Percentiles rank a stretch among this genome's conserved stretches.
These are phyloP conservation scores for Penicillium olsonii DNA, from an alignment of 2,329 filamentous ascomycete genomes.

Conservation along the genomic window DNA sequence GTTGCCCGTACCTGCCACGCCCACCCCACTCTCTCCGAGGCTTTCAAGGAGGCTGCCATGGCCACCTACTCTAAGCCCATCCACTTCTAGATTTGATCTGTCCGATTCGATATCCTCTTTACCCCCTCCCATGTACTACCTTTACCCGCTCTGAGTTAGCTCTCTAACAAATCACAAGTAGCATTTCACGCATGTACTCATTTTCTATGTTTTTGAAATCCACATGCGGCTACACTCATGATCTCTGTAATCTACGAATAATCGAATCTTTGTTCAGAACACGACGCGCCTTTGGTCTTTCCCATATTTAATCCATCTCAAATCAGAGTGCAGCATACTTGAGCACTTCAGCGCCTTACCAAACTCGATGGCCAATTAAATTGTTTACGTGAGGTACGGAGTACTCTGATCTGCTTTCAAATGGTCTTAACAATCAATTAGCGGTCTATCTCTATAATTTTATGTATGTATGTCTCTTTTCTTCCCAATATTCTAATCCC, in stretches of 20 bases:
- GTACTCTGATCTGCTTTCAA: too few relatives aligned
- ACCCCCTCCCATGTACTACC: conserved; percentile 25
- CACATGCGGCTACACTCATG: neutral
- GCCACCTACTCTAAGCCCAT: conserved; percentile 93
- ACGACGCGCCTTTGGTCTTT: neutral
- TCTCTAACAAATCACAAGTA: conserved; percentile 40
- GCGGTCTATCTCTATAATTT: neutral
- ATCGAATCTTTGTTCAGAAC: neutral
- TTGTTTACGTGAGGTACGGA: too few relatives aligned
- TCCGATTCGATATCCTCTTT: conserved; percentile 25
- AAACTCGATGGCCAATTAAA: too few relatives aligned
- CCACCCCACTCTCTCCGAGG: conserved; percentile 92
- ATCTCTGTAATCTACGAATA: neutral
- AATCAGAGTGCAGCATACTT: too few relatives aligned
- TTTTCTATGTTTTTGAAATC: conserved; percentile 24
- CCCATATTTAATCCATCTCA: neutral
- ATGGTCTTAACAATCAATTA: neutral
- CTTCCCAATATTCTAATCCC: too few relatives aligned
- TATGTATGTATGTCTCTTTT: neutral
- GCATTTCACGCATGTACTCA: conserved; percentile 39
- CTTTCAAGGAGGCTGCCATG: conserved; percentile 99
- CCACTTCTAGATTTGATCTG: conserved; percentile 68
- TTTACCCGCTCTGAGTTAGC: conserved; percentile 36
- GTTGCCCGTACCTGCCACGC: conserved; percentile 94
- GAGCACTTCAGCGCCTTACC: too few relatives aligned